Evolutionary conservation across 2,329 filamentous ascomycete genomes (phyloP), one percentile per base, ranked within the genome.

Genomic region (Diaporthe nobilis): DNA sequence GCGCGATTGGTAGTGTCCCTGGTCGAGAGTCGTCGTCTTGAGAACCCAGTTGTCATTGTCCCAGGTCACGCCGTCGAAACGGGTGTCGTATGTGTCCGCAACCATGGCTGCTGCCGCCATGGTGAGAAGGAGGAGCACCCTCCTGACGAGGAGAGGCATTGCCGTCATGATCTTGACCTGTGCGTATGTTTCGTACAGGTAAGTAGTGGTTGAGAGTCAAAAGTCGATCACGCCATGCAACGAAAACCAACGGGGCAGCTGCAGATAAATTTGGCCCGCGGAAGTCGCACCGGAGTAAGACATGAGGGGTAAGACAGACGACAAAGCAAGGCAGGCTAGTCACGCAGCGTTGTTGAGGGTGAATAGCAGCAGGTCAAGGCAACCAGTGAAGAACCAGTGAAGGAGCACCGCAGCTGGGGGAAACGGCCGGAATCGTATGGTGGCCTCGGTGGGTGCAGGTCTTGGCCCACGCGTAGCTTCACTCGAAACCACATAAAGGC

Each of bases 1-100:
- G n/a, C 81, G 79, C 2, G 79, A 78, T 67, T 82, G 80, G 71
- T 78, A 82, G 25, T 80, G 78, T 1, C 80, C 81, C 39, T 79
- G 80, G 65, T 81, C 78, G 13, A 81, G 75, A 2, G 70, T 51
- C 0, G 80, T 79, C n/a, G 78, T 81, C 39, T 71, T 77, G 34
- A 81, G 77, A 15, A 79, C 63, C 80, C 80, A 81, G 12, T 80
- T 78, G n/a, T 77, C 76, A 6, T 79, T 75, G 72, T 81, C 80
- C 80, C 80, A 81, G 2, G 80, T 79, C 3, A 81, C 79, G 4
- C 80, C 80, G 1, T 76, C 58, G 37, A 81, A 81, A 28, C 77
- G 77, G 2, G 80, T 81, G 68, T 79, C 31, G 76, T 81, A 81
- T 13, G 75, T 28, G 2, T 72, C 49, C 39, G 47, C 75, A 0